Evolutionary conservation across 768 basidiomycete species (phyloP), one percentile per base, ranked within the genome.

Genomic region (Coprinopsis strossmayeri): DNA sequence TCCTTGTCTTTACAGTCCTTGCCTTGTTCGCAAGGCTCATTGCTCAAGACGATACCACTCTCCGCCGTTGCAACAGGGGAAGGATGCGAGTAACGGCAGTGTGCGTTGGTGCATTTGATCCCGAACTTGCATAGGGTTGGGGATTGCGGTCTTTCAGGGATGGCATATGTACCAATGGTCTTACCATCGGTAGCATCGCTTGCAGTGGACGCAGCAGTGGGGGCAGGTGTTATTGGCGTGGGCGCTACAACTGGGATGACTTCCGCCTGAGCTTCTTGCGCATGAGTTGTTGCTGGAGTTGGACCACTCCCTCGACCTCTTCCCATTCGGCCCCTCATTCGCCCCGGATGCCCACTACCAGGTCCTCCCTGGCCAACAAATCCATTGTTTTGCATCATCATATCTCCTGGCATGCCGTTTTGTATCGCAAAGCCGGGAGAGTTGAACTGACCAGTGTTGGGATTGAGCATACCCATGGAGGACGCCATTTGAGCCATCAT

Each of bases 41-140:
- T 92, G 57, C 89, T 95, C 48, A 99, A 73, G 1, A 98, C 96
- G 53, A 99, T 78, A 7, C 94, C 96, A 58, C 88, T 93, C 68
- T 95, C 92, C 26, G 87, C 76, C 15, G 95, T 96, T 4, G 96
- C 94, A 2, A 93, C 91, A n/a, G 96, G 96, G 7, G 89, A 92
- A 3, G 96, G 94, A 64, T 99, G 96, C 7, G 91, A 91, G 64
- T 82, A 98, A 15, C 87, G 76, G 64, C 96, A 99, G 39, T 84
- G 74, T 0, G 87, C 74, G 63, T 97, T 95, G 42, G 85, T 87
- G 67, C 96, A 99, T 56, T 93, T 95, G 20, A 85, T 73, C 10
- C 78, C 82, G 55, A 88, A 98, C 68, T 96, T 96, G 81, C 96
- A 99, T 18, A 99, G 73, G 0, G 87, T 90, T 0, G 90, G 90